These are phyloP conservation scores for Flagelloscypha sp. DNA, from an alignment of 768 basidiomycete species.

Conservation along the genomic window DNA sequence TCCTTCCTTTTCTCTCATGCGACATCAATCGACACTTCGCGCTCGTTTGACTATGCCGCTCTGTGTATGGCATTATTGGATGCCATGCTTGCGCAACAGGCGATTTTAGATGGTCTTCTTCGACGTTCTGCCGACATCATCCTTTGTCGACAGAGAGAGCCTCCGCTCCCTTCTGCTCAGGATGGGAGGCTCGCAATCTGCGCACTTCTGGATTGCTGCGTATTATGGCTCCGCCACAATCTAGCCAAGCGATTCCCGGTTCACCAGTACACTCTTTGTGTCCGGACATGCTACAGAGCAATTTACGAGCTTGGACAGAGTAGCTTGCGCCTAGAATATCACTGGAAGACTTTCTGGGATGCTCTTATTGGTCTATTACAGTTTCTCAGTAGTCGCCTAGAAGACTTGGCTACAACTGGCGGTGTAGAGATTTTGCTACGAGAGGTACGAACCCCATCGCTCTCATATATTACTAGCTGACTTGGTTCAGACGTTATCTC, in stretches of 20 bases:
- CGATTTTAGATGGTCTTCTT: constrained; percentile 38
- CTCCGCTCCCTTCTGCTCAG: constrained; percentile 35
- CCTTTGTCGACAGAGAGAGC: constrained; percentile 34
- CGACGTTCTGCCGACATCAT: constrained; percentile 33
- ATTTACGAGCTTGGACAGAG: constrained; percentile 51
- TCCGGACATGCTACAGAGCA: constrained; percentile 45
- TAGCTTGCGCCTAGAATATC: constrained; percentile 50
- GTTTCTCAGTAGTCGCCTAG: constrained; percentile 49
- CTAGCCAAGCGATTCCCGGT: constrained; percentile 55
- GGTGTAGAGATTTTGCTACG: constrained; percentile 44
- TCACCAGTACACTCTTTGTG: constrained; percentile 49
- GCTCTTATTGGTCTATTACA: constrained; percentile 45
- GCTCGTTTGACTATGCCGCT: constrained; percentile 55
- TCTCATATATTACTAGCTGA: neutral
- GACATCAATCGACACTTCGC: constrained; percentile 47
- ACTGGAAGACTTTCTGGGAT: constrained; percentile 61
- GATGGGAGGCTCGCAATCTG: constrained; percentile 40
- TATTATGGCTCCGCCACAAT: constrained; percentile 66
- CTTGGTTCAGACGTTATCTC: constrained; percentile 33
- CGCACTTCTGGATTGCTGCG: constrained; percentile 58
- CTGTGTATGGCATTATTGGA: constrained; percentile 48
- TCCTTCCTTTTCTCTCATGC: constrained; percentile 66
- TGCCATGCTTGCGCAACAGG: constrained; percentile 39
- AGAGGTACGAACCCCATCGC: constrained; percentile 33
- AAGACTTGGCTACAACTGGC: constrained; percentile 42